Evolutionary conservation across 495 filamentous ascomycete species (phyloP).

Genomic region (Aspergillus mulundensis): DNA sequence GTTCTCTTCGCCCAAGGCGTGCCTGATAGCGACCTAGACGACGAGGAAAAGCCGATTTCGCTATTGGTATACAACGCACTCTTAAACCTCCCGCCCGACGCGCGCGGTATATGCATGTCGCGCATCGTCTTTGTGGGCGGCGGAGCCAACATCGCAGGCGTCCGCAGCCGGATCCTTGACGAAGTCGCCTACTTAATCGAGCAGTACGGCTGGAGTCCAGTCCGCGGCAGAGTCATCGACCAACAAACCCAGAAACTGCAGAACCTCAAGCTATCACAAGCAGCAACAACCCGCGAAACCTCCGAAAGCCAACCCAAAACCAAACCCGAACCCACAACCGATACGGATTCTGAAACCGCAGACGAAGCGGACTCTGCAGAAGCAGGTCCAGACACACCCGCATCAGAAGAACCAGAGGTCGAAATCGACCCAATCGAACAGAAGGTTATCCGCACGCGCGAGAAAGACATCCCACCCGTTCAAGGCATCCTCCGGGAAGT

Average conservation of each 20-base stretch:
- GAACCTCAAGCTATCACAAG: conserved; percentile 35
- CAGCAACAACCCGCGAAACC: conserved; percentile 2
- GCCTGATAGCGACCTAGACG: conserved; percentile 61
- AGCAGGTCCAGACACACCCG: no score
- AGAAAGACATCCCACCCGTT: conserved; percentile 43
- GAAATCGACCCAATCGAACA: conserved; percentile 63
- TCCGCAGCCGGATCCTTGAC: conserved; percentile 72
- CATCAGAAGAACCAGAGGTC: conserved; percentile 44
- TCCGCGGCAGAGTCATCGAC: conserved; percentile 59
- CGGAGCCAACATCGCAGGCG: conserved; percentile 70
- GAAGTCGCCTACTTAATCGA: conserved; percentile 65
- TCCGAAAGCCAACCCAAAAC: conserved; percentile 13
- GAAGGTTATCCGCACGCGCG: conserved; percentile 47
- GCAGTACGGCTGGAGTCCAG: conserved; percentile 69
- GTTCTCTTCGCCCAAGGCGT: conserved; percentile 62
- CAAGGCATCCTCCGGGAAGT: conserved; percentile 67
- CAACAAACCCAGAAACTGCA: conserved; percentile 50
- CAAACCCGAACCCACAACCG: not conserved
- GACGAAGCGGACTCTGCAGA: conserved; percentile 24
- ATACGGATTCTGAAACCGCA: conserved; percentile 20
- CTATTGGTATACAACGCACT: conserved; percentile 72
- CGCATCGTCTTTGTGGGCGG: conserved; percentile 87
- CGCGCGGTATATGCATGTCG: conserved; percentile 79
- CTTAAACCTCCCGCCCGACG: conserved; percentile 71
- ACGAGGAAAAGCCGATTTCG: conserved; percentile 76